Evolutionary conservation across 768 basidiomycete species (phyloP), one percentile per base, ranked within the genome.

Genomic region (Leucocoprinus sp.): DNA sequence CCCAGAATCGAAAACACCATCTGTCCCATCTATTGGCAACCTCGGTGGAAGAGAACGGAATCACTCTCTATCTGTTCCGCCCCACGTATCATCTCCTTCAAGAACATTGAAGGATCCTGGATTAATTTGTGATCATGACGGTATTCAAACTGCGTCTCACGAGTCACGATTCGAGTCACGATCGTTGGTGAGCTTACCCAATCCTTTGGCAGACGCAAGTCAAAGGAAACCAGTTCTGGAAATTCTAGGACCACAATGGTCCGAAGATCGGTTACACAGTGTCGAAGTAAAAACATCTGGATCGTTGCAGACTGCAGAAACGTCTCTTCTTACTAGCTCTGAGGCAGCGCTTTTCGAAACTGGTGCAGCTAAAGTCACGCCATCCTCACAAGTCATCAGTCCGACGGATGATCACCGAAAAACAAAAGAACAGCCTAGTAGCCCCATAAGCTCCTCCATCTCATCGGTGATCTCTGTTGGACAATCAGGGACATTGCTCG

Each of bases 401-500:
- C 33, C 31, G 12, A 23, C 21, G 4, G 8, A 8, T 8, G 31
- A 43, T 9, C 18, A 21, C 12, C 22, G 21, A n/a, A 64, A 73
- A 50, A 54, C 64, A 21, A 70, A 72, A 45, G 40, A 42, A 8
- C 49, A 45, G 9, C 39, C 54, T 23, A 63, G 62, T 15, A 15
- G 22, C 36, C 23, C 11, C 17, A 9, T 41, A 28, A 12, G 35
- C 15, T 36, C 23, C 22, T 54, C 57, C 9, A 46, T 55, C 9
- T 55, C 57, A 6, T 67, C 75, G 7, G 78, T 75, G 5, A 68
- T 85, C 27, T 59, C 72, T 17, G 57, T 82, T 42, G 78, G 79
- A 9, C 57, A 68, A 5, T 75, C 78, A 1, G 89, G 87, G 0
- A 82, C 78, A 3, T 64, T 93, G 48, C 61, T 92, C 37, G 82